Evolutionary conservation across 495 filamentous ascomycete genomes (phyloP).

Genomic region (Neurospora pannonica): DNA sequence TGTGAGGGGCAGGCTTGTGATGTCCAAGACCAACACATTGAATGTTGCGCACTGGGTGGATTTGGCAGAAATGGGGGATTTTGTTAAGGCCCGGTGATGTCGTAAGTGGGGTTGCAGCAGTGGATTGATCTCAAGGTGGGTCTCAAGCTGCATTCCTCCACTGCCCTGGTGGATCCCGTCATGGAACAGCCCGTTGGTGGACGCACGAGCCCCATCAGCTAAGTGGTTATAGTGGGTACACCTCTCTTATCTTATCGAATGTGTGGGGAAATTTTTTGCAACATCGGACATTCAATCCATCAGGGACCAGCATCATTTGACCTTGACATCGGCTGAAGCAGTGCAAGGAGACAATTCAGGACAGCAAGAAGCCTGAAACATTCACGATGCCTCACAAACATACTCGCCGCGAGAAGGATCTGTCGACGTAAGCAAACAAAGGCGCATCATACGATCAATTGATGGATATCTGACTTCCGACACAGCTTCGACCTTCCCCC

Average conservation of each 20-base stretch:
- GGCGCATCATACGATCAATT: background rate
- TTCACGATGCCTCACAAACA: slow-evolving; percentile 76
- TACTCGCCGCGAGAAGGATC: slow-evolving; percentile 49
- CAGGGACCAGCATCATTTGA: background rate
- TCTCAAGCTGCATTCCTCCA: background rate
- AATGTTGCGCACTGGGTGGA: background rate
- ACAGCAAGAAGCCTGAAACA: background rate
- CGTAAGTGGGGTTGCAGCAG: background rate
- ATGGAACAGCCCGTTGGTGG: background rate
- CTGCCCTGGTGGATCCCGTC: background rate
- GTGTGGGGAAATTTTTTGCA: slow-evolving; percentile 8
- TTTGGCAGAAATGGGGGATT: background rate
- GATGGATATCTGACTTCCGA: slow-evolving; percentile 10
- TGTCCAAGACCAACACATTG: background rate
- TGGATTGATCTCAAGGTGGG: background rate
- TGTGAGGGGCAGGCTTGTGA: background rate
- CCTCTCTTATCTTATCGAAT: slow-evolving; percentile 10
- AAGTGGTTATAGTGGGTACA: background rate
- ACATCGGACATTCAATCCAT: background rate
- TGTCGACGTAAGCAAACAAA: slow-evolving; percentile 25
- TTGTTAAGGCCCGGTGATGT: background rate
- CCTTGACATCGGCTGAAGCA: background rate
- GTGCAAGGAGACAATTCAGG: slow-evolving; percentile 1
- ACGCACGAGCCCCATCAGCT: background rate
- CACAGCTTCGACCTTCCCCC: slow-evolving; percentile 68